phyloP scores from a whole-genome alignment of 768 basidiomycete genomes.

The Boletus sp. region DNA sequence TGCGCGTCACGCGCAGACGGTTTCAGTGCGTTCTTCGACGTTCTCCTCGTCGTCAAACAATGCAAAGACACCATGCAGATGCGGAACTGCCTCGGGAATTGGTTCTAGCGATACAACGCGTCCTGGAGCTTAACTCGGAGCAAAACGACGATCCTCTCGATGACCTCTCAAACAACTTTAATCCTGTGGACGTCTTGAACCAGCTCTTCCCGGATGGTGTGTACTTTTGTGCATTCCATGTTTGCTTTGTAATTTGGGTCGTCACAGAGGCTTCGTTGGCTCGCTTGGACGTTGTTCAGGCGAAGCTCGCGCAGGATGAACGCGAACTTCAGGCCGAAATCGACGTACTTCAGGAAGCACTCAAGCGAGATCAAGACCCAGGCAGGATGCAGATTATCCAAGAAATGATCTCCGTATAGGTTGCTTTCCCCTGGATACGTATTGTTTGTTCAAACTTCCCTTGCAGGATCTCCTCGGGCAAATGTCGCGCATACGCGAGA shows the following conservation, averaged over 20 bases:
- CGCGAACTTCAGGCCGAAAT: conserved; percentile 71
- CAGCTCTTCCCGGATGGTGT: conserved; percentile 77
- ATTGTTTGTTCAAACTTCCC: conserved; percentile 4
- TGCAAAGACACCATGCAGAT: conserved; percentile 22
- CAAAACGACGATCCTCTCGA: conserved; percentile 54
- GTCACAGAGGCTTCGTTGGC: conserved; percentile 68
- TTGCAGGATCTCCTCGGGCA: conserved; percentile 86
- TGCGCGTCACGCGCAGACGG: not conserved
- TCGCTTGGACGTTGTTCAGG: conserved; percentile 68
- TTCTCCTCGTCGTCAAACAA: conserved; percentile 1
- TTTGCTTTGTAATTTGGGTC: not conserved
- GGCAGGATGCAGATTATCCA: conserved; percentile 87
- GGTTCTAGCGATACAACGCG: conserved; percentile 64
- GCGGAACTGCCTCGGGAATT: conserved; percentile 65
- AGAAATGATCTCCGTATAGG: conserved; percentile 87
- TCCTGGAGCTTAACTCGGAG: conserved; percentile 52
- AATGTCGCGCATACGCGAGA: conserved; percentile 94
- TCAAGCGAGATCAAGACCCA: conserved; percentile 80
- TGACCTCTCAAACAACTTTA: conserved; percentile 54
- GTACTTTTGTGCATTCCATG: conserved; percentile 18
- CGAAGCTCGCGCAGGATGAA: conserved; percentile 66
- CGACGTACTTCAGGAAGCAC: conserved; percentile 57
- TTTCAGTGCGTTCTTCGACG: not conserved
- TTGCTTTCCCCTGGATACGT: not conserved
- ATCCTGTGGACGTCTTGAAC: conserved; percentile 49